Conservation (phyloP, 2,329 filamentous ascomycete genomes). For the Clonostachys byssicola region DNA sequence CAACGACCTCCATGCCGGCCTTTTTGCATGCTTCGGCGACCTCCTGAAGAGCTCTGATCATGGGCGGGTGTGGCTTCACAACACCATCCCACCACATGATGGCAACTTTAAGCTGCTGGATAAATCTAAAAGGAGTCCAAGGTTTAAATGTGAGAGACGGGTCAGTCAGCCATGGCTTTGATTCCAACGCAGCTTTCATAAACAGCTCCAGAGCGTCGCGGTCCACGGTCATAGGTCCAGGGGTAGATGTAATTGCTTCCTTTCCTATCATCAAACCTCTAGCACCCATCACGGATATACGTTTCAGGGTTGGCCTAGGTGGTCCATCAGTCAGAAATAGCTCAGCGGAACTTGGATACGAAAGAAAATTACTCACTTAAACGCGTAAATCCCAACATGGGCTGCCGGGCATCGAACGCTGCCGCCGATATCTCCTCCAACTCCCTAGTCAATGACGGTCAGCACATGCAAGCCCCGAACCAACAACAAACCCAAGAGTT, state of each 20-base stretch:
- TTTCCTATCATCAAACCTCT: conserved; percentile 21
- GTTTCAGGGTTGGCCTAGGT: conserved; percentile 20
- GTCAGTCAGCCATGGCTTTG: conserved; percentile 24
- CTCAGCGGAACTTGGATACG: too few relatives aligned
- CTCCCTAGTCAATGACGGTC: conserved; percentile 11
- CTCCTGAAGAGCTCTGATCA: conserved; percentile 50
- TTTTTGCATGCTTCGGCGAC: conserved; percentile 42
- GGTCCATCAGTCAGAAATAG: neutral
- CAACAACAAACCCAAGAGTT: neutral
- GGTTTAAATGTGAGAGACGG: conserved; percentile 19
- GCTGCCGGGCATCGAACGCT: conserved; percentile 29
- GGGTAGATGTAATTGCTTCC: conserved; percentile 23
- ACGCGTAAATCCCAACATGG: conserved; percentile 26
- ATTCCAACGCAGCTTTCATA: conserved; percentile 20
- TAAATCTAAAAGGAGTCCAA: conserved; percentile 26
- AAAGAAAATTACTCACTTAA: conserved; percentile 21
- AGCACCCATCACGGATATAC: conserved; percentile 18
- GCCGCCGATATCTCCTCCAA: conserved; percentile 36
- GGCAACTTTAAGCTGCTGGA: conserved; percentile 51
- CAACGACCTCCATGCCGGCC: conserved; percentile 48
- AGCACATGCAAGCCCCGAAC: neutral
- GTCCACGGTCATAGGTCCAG: conserved; percentile 25
- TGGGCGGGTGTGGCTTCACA: conserved; percentile 55
- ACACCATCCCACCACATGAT: conserved; percentile 56
- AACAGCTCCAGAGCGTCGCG: conserved; percentile 26